These are phyloP conservation scores for Epichloe sp. DNA, from an alignment of 2,329 filamentous ascomycete genomes.

Conservation along the genomic window DNA sequence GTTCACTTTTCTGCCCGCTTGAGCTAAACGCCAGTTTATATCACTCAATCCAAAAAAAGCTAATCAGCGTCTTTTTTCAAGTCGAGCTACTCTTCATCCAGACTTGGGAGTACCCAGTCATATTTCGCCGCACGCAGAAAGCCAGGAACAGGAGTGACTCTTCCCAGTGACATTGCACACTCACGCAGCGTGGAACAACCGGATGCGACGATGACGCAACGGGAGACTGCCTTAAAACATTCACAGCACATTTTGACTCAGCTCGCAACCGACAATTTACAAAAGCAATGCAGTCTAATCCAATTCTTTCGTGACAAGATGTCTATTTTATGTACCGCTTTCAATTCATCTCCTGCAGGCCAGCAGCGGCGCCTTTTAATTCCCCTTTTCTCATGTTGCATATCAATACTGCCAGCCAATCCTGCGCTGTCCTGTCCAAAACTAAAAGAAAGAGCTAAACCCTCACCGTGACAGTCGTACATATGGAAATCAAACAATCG, in stretches of 20 bases:
- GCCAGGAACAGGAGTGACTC: too few species aligned
- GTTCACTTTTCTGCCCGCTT: too few species aligned
- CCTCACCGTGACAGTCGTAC: constrained; percentile 5
- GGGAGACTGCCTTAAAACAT: too few species aligned
- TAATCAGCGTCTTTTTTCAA: too few species aligned
- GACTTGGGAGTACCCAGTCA: too few species aligned
- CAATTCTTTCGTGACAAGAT: neutral
- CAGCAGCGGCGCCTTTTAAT: neutral
- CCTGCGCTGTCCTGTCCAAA: neutral
- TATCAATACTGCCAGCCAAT: constrained; percentile 1
- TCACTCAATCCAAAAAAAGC: too few species aligned
- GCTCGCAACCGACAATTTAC: neutral
- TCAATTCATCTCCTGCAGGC: neutral
- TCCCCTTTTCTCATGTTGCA: constrained; percentile 1
- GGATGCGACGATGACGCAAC: constrained; percentile 5
- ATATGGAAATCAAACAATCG: constrained; percentile 15
- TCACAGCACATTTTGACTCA: too few species aligned
- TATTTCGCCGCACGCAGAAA: too few species aligned
- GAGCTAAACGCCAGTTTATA: too few species aligned
- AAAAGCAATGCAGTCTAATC: constrained; percentile 4
- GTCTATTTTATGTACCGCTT: neutral
- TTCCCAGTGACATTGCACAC: too few species aligned
- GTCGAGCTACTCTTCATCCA: too few species aligned
- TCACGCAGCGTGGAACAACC: neutral
- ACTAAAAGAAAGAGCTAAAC: neutral